Evolutionary conservation across 257 asterid genomes (phyloP), one percentile per base, ranked within the genome.

Genomic region (Voacanga thouarsii): DNA sequence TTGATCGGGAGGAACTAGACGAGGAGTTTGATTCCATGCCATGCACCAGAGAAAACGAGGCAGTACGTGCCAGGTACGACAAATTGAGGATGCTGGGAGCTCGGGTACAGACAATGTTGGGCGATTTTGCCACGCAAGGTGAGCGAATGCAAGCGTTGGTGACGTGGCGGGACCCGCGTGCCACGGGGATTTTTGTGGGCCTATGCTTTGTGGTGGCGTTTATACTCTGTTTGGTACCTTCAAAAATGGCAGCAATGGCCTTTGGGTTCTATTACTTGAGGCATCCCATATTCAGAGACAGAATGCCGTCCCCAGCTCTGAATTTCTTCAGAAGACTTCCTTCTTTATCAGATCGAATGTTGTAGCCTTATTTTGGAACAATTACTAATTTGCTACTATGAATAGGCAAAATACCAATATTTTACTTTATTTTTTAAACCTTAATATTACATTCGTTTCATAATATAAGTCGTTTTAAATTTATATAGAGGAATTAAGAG

Each of bases 161-260:
- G 85, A 86, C 89, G 28, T 94, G 98, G 98, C 77, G 89, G 12
- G 98, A 94, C 81, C 97, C 98, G 1, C 96, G 97, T 14, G 98
- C 98, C 43, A 94, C 98, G 23, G 97, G 94, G 82, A 92, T 94
- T 5, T 92, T 94, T 50, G 90, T 91, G 0, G 97, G 91, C 18
- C 68, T 94, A 15, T 91, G 98, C 61, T 80, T 91, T 0, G 47
- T 88, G 5, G 91, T 90, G 82, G 92, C 94, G 0, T 85, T 90
- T 60, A 80, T 90, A 6, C 71, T 94, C 80, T 94, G 88, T 72
- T 45, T 92, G 86, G 90, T 90, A 41, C 97, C 99, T 1, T 86
- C 94, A 12, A 92, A 90, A 78, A 89, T 92, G 97, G 90, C 91
- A 78, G 92, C 97, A 0, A 86, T 92, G 98, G 96, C 97, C 6